These are phyloP conservation scores for Penicillium brevicompactum DNA, from an alignment of 2,329 filamentous ascomycete genomes.

Conservation along the genomic window DNA sequence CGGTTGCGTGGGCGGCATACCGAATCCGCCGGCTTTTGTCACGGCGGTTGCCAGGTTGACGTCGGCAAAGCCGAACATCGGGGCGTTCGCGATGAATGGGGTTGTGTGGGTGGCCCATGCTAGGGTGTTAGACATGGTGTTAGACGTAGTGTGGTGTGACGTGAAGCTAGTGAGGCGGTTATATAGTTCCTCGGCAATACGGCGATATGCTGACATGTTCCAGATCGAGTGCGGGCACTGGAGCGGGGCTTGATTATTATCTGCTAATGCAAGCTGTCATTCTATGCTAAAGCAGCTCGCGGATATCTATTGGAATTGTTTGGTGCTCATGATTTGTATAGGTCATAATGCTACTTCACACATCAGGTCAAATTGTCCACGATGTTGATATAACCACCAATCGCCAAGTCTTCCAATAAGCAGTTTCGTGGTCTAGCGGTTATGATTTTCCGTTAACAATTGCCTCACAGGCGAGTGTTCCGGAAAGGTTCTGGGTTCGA, in stretches of 20 bases:
- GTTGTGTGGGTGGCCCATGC: conserved; percentile 21
- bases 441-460: conserved; percentile 17
- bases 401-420: not conserved
- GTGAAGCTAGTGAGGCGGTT: not conserved
- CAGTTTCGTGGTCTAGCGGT: conserved; percentile 16
- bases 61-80: conserved; percentile 26
- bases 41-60: conserved; percentile 16
- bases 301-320: too few species aligned
- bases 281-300: too few species aligned
- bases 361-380: too few species aligned
- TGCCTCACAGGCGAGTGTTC: conserved; percentile 5
- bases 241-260: too few species aligned
- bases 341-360: too few species aligned
- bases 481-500: conserved; percentile 17
- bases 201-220: too few species aligned
- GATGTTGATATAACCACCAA: not conserved
- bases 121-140: not conserved
- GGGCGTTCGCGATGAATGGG: conserved; percentile 27
- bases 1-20: conserved; percentile 3
- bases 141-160: not conserved
- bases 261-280: too few species aligned
- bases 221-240: too few species aligned
- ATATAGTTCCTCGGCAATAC: too few species aligned
- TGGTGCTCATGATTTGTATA: too few species aligned
- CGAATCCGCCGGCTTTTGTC: conserved; percentile 21